Percentiles rank a stretch among this genome's conserved stretches.
These are phyloP conservation scores for Nigrospora osmanthi DNA, from an alignment of 2,329 filamentous ascomycete genomes.

Conservation along the genomic window DNA sequence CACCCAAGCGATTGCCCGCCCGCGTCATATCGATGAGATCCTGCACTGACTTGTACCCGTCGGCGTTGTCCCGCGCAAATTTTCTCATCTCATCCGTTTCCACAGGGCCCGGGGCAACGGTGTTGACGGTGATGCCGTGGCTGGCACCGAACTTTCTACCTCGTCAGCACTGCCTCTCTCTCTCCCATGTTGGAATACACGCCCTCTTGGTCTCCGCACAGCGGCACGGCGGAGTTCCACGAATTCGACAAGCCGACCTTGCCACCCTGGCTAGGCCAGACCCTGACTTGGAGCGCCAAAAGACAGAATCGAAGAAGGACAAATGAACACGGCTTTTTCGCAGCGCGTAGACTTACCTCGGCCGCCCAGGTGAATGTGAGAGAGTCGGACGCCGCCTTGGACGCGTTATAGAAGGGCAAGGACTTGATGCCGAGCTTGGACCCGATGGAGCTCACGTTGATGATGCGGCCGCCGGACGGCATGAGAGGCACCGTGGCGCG, in stretches of 20 bases:
- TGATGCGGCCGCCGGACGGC: constrained; percentile 24
- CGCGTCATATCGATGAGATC: constrained; percentile 2
- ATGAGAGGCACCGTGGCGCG: constrained; percentile 18
- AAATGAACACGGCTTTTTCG: no score
- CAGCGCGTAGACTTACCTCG: constrained; percentile 4
- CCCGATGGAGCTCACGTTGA: constrained; percentile 22
- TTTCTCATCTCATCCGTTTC: constrained; percentile 6
- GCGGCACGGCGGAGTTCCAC: no score
- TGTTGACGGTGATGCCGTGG: constrained; percentile 13
- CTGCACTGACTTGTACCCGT: constrained; percentile 2
- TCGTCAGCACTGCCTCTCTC: neutral
- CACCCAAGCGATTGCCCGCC: constrained; percentile 7
- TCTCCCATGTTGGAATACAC: no score
- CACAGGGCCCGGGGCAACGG: constrained; percentile 9
- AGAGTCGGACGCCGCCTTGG: constrained; percentile 9
- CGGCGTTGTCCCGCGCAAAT: constrained; percentile 4
- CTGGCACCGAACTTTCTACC: constrained; percentile 8
- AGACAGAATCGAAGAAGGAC: no score
- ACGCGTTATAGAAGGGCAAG: constrained; percentile 8
- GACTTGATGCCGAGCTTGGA: constrained; percentile 11
- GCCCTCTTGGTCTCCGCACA: no score
- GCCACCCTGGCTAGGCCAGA: no score
- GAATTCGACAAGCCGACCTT: no score
- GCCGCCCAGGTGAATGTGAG: constrained; percentile 7
- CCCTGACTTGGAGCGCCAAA: no score